Base-by-base conservation (phyloP, 169 alveolate genomes). In the Eimeria tenella region DNA sequence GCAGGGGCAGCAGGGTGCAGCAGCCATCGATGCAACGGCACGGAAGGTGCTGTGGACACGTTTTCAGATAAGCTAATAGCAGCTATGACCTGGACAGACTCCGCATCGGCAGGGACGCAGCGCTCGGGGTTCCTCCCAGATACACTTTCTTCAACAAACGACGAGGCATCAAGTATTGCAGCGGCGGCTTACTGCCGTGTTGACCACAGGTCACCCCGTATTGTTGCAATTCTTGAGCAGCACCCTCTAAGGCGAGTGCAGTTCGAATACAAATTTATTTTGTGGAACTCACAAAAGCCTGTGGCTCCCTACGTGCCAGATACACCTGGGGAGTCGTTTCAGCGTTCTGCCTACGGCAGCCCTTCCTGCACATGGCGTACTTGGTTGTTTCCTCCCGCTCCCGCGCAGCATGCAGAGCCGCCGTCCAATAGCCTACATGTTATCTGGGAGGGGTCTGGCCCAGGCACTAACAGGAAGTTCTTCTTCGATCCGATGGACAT, bases 341-440 rank as follows among this genome's bases (percentile, higher is more conserved):
- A 49, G 56, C 62, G 65, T 15, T 70, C 52, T 19, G 91, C 91
- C 50, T 86, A 86, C 73, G 93, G 93, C 84, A 86, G 93, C 93
- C 74, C 74, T 55, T 52, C 77, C 31, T 86, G 74, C 63, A 60
- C 83, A 23, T 91, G 95, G 95, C 82, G 95, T n/a, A 55, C 88
- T 31, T 91, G 95, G 95, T 82, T 91, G 74, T 91, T 91, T 56
- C 95, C 95, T 13, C 95, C 95, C 5, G 71, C 79, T 19, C 95
- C 95, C 17, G 89, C 95, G 21, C 75, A 86, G 42, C 53, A 52
- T 62, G 42, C 95, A 7, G 63, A 73, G 73, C 92, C 95, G 4
- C 95, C 95, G 5, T 42, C 62, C 55, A 52, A 74, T n/a, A 49
- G 70, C 53, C 63, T 62, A 42, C 60, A n/a, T 5, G 68, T 91